phyloP scores from a whole-genome alignment of 257 asterid genomes.

The Linaria vulgaris region DNA sequence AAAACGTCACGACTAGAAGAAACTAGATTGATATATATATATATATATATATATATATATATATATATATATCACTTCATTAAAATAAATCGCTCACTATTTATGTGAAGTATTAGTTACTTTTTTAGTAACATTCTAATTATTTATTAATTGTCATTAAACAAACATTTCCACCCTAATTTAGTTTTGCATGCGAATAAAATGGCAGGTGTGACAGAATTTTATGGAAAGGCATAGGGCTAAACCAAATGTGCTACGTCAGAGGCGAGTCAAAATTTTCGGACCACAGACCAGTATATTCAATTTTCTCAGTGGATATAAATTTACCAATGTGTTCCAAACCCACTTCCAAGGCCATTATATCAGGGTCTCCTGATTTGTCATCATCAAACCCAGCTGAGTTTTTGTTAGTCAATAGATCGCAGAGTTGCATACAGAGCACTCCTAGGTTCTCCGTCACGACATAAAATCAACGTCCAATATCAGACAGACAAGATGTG shows the following conservation, averaged over 20 bases:
- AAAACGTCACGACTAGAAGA: too few relatives aligned
- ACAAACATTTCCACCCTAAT: neutral
- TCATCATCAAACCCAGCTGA: slow-evolving; percentile 21
- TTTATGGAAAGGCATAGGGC: slow-evolving; percentile 85
- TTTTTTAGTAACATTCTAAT: too few relatives aligned
- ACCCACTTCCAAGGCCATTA: slow-evolving; percentile 6
- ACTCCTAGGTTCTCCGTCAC: slow-evolving; percentile 33
- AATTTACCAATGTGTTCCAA: slow-evolving; percentile 29
- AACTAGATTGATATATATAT: too few relatives aligned
- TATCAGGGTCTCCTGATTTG: slow-evolving; percentile 9
- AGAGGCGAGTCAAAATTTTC: slow-evolving; percentile 86
- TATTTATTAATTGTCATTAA: neutral
- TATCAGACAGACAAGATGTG: neutral
- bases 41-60: too few relatives aligned
- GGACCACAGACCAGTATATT: slow-evolving; percentile 86
- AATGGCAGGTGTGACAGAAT: slow-evolving; percentile 83
- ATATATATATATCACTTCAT: too few relatives aligned
- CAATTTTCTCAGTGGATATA: slow-evolving; percentile 56
- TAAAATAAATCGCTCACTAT: too few relatives aligned
- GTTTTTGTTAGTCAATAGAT: slow-evolving; percentile 27
- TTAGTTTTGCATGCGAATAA: neutral
- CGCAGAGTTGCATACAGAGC: slow-evolving; percentile 41
- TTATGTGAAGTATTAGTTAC: too few relatives aligned
- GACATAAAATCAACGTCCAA: slow-evolving; percentile 18
- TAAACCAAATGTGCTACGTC: slow-evolving; percentile 62